Evolutionary conservation across 306 rosid genomes (phyloP).

Genomic region (Luffa aegyptiaca): DNA sequence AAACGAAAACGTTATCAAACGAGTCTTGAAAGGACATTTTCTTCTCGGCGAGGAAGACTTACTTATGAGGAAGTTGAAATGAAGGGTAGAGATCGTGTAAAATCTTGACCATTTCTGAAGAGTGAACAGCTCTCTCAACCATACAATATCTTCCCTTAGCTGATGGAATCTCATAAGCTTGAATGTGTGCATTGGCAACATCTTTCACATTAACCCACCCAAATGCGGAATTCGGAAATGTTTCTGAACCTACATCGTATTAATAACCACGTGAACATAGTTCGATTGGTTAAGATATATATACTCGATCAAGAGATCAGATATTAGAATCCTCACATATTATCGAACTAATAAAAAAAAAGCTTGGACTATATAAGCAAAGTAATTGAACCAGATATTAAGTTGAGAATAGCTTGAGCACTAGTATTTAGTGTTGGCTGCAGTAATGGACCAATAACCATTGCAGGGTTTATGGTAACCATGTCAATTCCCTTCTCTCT

Average conservation of each 20-base stretch:
- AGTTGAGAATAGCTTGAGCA: slow-evolving; percentile 28
- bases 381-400: slow-evolving; percentile 37
- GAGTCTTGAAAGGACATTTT: no score
- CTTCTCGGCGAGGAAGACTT: slow-evolving; percentile 6
- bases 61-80: slow-evolving; percentile 50
- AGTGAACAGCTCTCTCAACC: slow-evolving; percentile 44
- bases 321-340: no score
- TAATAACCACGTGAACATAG: neutral
- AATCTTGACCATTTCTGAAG: slow-evolving; percentile 36
- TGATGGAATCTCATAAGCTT: slow-evolving; percentile 73
- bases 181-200: slow-evolving; percentile 70
- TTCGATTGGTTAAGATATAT: no score
- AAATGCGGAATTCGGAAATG: slow-evolving; percentile 31
- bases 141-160: slow-evolving; percentile 65
- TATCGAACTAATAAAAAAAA: no score
- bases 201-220: slow-evolving; percentile 78
- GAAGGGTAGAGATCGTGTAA: slow-evolving; percentile 45
- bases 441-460: slow-evolving; percentile 70
- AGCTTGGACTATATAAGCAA: no score
- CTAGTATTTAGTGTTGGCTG: slow-evolving; percentile 60
- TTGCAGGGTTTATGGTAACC: slow-evolving; percentile 55
- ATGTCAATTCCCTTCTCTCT: slow-evolving; percentile 63
- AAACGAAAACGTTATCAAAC: no score
- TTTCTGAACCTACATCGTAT: slow-evolving; percentile 40
- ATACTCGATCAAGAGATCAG: no score